Percentiles rank a stretch among this genome's conserved stretches.
phyloP scores from a whole-genome alignment of 495 filamentous ascomycete genomes.

The Podospora bellae-mahoneyi region DNA sequence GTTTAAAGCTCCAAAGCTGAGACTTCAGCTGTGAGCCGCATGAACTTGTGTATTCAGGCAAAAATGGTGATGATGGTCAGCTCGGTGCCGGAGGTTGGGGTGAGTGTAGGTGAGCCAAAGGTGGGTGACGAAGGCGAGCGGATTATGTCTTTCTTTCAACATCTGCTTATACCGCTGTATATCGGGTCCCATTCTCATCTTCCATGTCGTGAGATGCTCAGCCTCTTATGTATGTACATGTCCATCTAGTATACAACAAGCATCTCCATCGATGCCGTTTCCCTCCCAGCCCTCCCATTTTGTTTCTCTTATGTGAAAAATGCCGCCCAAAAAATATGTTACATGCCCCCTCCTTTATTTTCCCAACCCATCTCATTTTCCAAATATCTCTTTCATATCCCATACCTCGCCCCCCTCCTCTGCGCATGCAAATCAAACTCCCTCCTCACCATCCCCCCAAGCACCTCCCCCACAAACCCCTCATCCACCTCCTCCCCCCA shows the following conservation, averaged over 20 bases:
- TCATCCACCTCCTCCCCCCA: conserved; percentile 34
- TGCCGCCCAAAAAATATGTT: neutral
- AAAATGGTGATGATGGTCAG: conserved; percentile 2
- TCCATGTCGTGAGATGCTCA: neutral
- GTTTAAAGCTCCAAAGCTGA: neutral
- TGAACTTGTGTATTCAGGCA: conserved; percentile 14
- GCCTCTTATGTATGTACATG: neutral
- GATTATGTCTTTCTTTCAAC: no score
- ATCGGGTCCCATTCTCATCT: neutral
- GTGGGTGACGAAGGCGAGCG: neutral
- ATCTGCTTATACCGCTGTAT: neutral
- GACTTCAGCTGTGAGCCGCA: conserved; percentile 7
- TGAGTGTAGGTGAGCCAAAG: no score
- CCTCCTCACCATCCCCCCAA: conserved; percentile 17
- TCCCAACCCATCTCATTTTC: neutral
- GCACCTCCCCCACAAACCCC: conserved; percentile 40
- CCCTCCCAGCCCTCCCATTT: neutral
- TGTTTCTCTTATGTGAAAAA: neutral
- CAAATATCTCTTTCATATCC: neutral
- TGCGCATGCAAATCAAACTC: neutral
- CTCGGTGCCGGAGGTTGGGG: neutral
- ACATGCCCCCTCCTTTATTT: neutral
- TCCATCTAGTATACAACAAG: neutral
- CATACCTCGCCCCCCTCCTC: neutral
- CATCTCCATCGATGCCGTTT: neutral